Base-by-base conservation (phyloP, 805 yeast genomes). In the Hanseniaspora lachancei region DNA sequence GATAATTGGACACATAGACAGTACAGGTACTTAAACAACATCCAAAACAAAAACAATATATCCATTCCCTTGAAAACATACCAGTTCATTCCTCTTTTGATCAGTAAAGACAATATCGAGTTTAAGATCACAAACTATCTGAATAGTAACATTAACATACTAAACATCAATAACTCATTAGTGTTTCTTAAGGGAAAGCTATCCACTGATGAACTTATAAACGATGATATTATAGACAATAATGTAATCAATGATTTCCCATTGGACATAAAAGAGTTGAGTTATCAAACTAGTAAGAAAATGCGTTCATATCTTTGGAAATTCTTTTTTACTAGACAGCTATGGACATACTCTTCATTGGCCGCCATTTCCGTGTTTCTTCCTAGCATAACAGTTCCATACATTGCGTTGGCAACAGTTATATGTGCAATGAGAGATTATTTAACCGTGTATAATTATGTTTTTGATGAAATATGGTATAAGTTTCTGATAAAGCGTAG, bases 181-280 rank as follows among this genome's bases (percentile, higher is more conserved):
- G 47, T 53, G 16, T 53, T 53, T 38, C 39, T 53, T 18, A 53
- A 53, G 18, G 56, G 56, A 10, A 53, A 53, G 23, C 36, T 53
- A 16, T 53, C 56, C 0, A 53, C 56, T 16, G 56, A 53, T 46
- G 56, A 53, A 34, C 42, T 53, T 38, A 16, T 53, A 32, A 46
- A 39, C 13, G 32, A 29, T 16, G 56, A 53, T 53, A 39, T 53
- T 9, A 53, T 53, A 20, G 56, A 53, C 16, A 53, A 53, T 29
- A 53, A 53, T 13, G 56, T 53, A 13, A 46, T 53, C 5, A 42
- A 53, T 39, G 56, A 53, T 39, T 53, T 53, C 23, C 56, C 56
- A 5, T 20, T 53, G 20, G 56, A 53, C 16, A 38, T 53, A 39
- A 53, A 53, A n/a, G 42, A 53, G 10, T 16, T 53, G 34, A 53